phyloP scores from a whole-genome alignment of 805 yeast genomes.

The Priceomyces carsonii region DNA sequence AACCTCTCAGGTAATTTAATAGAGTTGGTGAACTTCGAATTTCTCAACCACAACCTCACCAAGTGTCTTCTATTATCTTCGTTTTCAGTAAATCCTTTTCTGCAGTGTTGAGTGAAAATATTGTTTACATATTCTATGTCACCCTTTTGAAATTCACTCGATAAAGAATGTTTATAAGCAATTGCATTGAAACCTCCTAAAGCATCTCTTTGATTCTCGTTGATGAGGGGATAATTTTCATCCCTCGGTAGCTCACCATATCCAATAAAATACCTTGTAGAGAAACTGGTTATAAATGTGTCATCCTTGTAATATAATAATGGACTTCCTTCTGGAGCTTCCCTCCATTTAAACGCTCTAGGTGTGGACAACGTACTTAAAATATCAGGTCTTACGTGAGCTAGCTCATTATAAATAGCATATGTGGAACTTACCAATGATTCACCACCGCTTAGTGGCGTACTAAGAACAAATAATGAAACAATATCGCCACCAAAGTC shows the following conservation, averaged over 20 bases:
- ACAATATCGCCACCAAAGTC: slow-evolving; percentile 13
- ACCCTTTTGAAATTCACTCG: slow-evolving; percentile 9
- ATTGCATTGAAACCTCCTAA: slow-evolving; percentile 12
- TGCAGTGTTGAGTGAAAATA: slow-evolving; percentile 10
- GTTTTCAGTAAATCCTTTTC: slow-evolving; percentile 11
- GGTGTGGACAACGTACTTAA: slow-evolving; percentile 7
- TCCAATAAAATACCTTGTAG: slow-evolving; percentile 12
- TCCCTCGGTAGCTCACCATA: slow-evolving; percentile 11
- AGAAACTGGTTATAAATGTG: slow-evolving; percentile 6
- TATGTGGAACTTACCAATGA: slow-evolving; percentile 11
- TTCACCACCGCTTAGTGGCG: slow-evolving; percentile 11
- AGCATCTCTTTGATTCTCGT: slow-evolving; percentile 10
- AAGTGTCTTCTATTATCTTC: slow-evolving; percentile 11
- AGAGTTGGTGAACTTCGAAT: slow-evolving; percentile 10
- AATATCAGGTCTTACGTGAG: slow-evolving; percentile 11
- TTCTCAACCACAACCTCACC: slow-evolving; percentile 12
- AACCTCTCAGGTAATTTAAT: slow-evolving; percentile 8
- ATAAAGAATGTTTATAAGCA: slow-evolving; percentile 8
- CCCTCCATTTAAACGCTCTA: slow-evolving; percentile 6
- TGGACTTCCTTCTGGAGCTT: slow-evolving; percentile 9
- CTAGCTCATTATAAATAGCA: slow-evolving; percentile 10
- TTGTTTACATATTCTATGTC: slow-evolving; percentile 13
- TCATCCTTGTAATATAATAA: slow-evolving; percentile 8
- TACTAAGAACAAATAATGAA: slow-evolving; percentile 10
- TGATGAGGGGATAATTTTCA: slow-evolving; percentile 9